Percentiles rank a stretch among this genome's conserved stretches.
These are phyloP conservation scores for Serendipita sp. DNA, from an alignment of 768 basidiomycete species.

Conservation along the genomic window DNA sequence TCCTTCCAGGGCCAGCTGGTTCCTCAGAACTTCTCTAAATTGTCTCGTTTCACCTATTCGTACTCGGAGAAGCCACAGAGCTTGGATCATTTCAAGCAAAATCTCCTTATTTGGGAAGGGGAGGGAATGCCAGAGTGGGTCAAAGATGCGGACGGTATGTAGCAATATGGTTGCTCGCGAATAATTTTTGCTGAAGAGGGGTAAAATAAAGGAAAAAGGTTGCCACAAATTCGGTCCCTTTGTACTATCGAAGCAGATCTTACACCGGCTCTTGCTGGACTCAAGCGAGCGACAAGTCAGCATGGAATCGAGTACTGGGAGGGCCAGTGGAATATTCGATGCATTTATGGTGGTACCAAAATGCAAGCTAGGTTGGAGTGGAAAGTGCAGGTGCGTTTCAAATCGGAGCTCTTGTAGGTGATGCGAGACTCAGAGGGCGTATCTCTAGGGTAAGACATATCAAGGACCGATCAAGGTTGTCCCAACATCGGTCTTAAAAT, in stretches of 20 bases:
- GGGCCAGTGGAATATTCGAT: background rate
- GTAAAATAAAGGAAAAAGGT: background rate
- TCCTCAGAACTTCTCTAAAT: background rate
- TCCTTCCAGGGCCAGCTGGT: background rate
- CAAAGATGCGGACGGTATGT: background rate
- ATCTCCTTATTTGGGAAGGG: background rate
- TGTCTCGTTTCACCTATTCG: background rate
- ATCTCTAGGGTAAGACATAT: no score
- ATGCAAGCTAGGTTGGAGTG: background rate
- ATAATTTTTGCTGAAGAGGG: background rate
- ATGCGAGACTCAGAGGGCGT: no score
- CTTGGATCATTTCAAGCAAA: background rate
- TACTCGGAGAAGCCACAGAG: background rate
- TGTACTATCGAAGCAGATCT: background rate
- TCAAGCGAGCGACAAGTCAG: no score
- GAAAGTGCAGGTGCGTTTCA: background rate
- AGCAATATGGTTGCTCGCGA: background rate
- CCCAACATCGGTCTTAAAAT: no score
- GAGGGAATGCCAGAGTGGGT: background rate
- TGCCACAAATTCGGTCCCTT: background rate
- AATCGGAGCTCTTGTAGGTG: no score
- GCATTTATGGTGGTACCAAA: background rate
- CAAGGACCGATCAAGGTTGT: no score
- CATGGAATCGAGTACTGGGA: background rate
- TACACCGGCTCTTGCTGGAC: background rate